phyloP scores from a whole-genome alignment of 768 basidiomycete species.

The Panellus pusillus region DNA sequence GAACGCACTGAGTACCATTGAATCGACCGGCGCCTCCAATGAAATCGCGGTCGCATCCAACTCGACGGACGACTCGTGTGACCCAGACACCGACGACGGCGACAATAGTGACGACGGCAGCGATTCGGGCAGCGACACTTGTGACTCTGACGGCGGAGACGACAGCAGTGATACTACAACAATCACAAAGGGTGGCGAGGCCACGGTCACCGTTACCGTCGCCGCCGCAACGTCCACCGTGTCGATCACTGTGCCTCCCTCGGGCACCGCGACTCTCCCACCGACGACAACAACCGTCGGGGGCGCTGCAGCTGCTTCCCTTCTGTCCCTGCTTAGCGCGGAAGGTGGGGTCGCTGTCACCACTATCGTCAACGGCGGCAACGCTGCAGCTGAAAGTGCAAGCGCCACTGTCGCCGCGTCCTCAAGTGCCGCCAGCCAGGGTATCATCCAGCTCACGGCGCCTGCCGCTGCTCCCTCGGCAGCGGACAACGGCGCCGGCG shows the following conservation, averaged over 20 bases:
- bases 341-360: background rate
- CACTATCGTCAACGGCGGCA: constrained; percentile 1
- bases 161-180: background rate
- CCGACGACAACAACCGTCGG: constrained; percentile 43
- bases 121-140: background rate
- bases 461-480: background rate
- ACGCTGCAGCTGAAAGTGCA: background rate
- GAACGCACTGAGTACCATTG: constrained; percentile 46
- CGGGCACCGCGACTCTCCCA: constrained; percentile 27
- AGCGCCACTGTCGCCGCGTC: background rate
- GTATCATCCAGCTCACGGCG: constrained; percentile 3
- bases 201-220: constrained; percentile 32
- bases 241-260: constrained; percentile 22
- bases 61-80: background rate
- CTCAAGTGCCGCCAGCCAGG: background rate
- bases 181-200: background rate
- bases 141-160: constrained; percentile 6
- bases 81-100: background rate
- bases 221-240: constrained; percentile 27
- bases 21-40: constrained; percentile 46
- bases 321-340: constrained; percentile 8
- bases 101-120: constrained; percentile 13
- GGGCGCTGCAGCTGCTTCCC: constrained; percentile 37
- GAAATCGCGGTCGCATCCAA: constrained; percentile 35
- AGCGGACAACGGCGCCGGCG: too few relatives aligned